phyloP scores from a whole-genome alignment of 441 rosid species.

The Pelargonium myrrhifolium region DNA sequence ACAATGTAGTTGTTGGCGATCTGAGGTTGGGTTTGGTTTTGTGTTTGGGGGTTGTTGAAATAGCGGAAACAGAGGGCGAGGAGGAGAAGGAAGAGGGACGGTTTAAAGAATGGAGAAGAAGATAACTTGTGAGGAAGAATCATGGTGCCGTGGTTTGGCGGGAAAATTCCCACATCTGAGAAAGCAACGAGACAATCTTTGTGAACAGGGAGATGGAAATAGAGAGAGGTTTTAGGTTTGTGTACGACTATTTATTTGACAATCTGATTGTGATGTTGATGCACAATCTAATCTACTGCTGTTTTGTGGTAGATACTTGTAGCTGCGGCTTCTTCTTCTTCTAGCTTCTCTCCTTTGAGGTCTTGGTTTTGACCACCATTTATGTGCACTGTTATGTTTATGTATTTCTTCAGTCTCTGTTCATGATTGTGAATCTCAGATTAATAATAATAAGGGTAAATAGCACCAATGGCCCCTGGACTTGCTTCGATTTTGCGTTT shows the following conservation, averaged over 20 bases:
- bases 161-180: constrained; percentile 36
- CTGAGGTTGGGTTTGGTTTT: constrained; percentile 8
- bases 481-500: too few species aligned
- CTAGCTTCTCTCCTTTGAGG: background rate
- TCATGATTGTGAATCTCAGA: too few species aligned
- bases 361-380: too few species aligned
- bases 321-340: background rate
- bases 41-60: constrained; percentile 20
- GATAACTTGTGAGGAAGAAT: constrained; percentile 22
- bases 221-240: background rate
- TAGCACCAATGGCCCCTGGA: too few species aligned
- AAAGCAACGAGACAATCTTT: background rate
- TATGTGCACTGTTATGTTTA: too few species aligned
- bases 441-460: too few species aligned
- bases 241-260: background rate
- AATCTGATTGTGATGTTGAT: background rate
- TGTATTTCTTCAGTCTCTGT: too few species aligned
- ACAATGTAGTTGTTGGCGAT: constrained; percentile 47
- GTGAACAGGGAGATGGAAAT: background rate
- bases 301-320: background rate
- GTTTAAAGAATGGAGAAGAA: constrained; percentile 24
- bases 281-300: background rate
- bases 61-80: constrained; percentile 39
- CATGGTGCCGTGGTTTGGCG: constrained; percentile 32
- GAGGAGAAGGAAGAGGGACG: constrained; percentile 30